Percentiles rank a stretch among this genome's conserved stretches.
Evolutionary conservation across 2,329 filamentous ascomycete species (phyloP).

Genomic region (Talaromyces sp.): DNA sequence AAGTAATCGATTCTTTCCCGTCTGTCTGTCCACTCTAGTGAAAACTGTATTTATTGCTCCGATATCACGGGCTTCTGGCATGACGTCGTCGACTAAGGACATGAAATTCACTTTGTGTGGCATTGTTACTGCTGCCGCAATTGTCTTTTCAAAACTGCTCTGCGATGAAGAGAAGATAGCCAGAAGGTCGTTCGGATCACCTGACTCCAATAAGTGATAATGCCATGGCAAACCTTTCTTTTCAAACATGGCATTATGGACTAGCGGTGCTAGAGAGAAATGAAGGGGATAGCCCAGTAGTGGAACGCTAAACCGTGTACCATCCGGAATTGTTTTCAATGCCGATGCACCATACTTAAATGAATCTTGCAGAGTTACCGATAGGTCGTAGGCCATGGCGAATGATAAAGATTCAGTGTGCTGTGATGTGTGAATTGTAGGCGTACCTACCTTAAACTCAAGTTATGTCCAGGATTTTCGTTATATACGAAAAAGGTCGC

Average conservation of each 20-base stretch:
- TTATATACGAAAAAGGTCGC: background rate
- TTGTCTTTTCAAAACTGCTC: slow-evolving; percentile 8
- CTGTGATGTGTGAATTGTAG: background rate
- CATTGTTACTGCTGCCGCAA: slow-evolving; percentile 71
- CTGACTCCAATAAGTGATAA: slow-evolving; percentile 19
- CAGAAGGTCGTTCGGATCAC: slow-evolving; percentile 13
- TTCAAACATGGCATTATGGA: slow-evolving; percentile 19
- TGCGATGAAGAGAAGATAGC: background rate
- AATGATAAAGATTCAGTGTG: background rate
- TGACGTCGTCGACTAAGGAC: slow-evolving; percentile 66
- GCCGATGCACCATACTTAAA: slow-evolving; percentile 11
- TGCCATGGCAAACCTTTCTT: slow-evolving; percentile 17
- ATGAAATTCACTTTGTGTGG: slow-evolving; percentile 75
- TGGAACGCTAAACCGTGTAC: background rate
- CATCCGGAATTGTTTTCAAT: slow-evolving; percentile 5
- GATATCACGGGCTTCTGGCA: slow-evolving; percentile 52
- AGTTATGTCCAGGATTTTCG: background rate
- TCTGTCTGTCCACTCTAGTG: slow-evolving; percentile 46
- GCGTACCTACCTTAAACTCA: background rate
- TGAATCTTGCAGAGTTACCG: background rate
- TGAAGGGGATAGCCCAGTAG: slow-evolving; percentile 16
- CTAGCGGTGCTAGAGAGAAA: slow-evolving; percentile 16
- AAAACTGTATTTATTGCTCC: slow-evolving; percentile 25
- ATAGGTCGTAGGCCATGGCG: background rate
- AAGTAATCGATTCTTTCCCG: slow-evolving; percentile 49